Percentiles rank a stretch among this genome's conserved stretches.
These are phyloP conservation scores for Termitomyces heimii DNA, from an alignment of 768 basidiomycete genomes.

Conservation along the genomic window DNA sequence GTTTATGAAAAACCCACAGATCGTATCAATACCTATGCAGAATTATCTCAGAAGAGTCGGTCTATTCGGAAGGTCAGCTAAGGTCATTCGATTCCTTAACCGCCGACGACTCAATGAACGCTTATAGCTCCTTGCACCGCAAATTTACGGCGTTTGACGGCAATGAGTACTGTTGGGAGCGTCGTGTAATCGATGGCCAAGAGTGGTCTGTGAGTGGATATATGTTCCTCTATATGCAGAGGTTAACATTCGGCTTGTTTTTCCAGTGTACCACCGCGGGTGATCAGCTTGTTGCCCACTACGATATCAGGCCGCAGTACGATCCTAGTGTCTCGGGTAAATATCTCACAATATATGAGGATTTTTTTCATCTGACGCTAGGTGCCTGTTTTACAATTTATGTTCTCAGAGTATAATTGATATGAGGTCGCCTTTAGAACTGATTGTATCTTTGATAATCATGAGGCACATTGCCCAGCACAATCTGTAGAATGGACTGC, in stretches of 20 bases:
- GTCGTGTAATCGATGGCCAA: neutral
- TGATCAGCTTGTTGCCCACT: slow-evolving; percentile 6
- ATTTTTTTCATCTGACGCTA: slow-evolving; percentile 8
- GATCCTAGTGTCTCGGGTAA: slow-evolving; percentile 9
- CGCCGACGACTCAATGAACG: neutral
- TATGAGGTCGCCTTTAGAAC: neutral
- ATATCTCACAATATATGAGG: slow-evolving; percentile 11
- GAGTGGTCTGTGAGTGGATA: neutral
- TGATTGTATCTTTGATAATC: slow-evolving; percentile 4
- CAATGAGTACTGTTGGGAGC: neutral
- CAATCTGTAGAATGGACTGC: neutral
- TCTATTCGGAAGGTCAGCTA: neutral
- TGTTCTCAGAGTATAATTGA: neutral
- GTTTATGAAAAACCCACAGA: neutral
- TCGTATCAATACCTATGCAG: neutral
- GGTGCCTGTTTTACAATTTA: neutral
- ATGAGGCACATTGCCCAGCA: neutral
- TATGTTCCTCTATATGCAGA: neutral
- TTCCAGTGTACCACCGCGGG: slow-evolving; percentile 5
- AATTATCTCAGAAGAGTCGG: neutral
- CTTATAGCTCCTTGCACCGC: neutral
- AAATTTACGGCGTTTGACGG: neutral
- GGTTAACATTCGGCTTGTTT: neutral
- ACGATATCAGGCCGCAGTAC: slow-evolving; percentile 3
- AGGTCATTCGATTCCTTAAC: neutral